Evolutionary conservation across 257 asterid species (phyloP), one percentile per base, ranked within the genome.

Genomic region (Buddleja alternifolia): DNA sequence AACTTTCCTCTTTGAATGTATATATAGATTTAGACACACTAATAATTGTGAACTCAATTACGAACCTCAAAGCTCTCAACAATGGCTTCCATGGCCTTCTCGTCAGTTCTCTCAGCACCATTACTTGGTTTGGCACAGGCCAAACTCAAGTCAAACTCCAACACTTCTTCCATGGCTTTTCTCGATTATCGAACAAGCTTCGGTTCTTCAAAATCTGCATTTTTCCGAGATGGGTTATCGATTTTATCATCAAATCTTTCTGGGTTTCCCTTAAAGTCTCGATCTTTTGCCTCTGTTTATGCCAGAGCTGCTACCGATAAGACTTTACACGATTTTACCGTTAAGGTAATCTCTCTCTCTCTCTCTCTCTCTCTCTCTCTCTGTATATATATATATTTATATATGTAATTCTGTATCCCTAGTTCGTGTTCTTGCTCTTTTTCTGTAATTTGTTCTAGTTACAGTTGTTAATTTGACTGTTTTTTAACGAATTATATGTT

Each of bases 271-370:
- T 19, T 75, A 1, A 93, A 78, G 58, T 62, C 96, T 60, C 86
- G 82, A 69, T 70, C 80, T 60, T 81, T 83, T 14, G 68, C 83
- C 19, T 69, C 86, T 47, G 70, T 90, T 45, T 56, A 39, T 51
- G 95, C 98, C 29, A 83, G 87, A 81, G 94, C 97, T 75, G 97
- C 98, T 70, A 85, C 94, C 0, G 97, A 76, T 73, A 88, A 90
- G 77, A 63, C 88, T 41, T 47, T 93, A 6, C 77, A 93, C 81
- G 98, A 93, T 74, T 93, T 82, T 72, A 82, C 85, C 21, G 98
- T 93, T 0, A 88, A 93, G 97, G 98, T 90, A 39, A 46, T 2
- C n/a, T 8, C 16, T 17, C 40, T 51, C 32, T 15, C 3, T 37
- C n/a, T n/a, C n/a, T n/a, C n/a, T n/a, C n/a, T n/a, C n/a, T n/a